Conservation (phyloP, 2,329 filamentous ascomycete species). For the Clarireedia homoeocarpa region DNA sequence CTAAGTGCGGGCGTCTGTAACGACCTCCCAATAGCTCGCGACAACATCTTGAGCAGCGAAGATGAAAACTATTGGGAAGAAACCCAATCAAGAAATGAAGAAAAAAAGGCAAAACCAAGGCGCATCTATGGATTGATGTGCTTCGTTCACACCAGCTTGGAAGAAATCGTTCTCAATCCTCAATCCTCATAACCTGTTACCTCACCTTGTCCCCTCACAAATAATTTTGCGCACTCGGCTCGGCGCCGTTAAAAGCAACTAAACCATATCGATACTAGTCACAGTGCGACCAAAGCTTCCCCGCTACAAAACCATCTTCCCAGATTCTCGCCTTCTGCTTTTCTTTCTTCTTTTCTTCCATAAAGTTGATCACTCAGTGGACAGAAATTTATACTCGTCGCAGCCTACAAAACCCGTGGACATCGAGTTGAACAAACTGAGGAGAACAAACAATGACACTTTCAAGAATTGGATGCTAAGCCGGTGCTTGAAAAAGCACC, state of each 20-base stretch:
- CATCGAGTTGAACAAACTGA: conserved; percentile 48
- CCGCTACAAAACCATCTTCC: conserved; percentile 4
- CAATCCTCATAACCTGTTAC: not conserved
- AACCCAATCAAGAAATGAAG: not conserved
- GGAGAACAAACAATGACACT: conserved; percentile 37
- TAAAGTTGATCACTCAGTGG: conserved; percentile 49
- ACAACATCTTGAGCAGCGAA: conserved; percentile 25
- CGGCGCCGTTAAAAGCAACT: not conserved
- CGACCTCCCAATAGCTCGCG: conserved; percentile 23
- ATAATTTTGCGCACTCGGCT: conserved; percentile 4
- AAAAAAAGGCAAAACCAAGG: not conserved
- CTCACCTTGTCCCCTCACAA: not conserved
- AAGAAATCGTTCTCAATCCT: not conserved
- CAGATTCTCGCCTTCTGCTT: not conserved
- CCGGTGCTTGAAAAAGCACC: conserved; percentile 22
- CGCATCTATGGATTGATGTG: too few relatives aligned
- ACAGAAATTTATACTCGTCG: conserved; percentile 51
- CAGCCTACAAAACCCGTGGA: conserved; percentile 36
- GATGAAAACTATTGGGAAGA: too few relatives aligned
- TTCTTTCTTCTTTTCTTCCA: conserved; percentile 33
- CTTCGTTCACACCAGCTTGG: not conserved
- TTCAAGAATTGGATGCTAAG: conserved; percentile 30
- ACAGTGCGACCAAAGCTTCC: not conserved
- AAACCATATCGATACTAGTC: not conserved
- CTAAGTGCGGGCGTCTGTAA: conserved; percentile 23